Evolutionary conservation across 331 rosid species (phyloP).

Genomic region (Cucumis variabilis): DNA sequence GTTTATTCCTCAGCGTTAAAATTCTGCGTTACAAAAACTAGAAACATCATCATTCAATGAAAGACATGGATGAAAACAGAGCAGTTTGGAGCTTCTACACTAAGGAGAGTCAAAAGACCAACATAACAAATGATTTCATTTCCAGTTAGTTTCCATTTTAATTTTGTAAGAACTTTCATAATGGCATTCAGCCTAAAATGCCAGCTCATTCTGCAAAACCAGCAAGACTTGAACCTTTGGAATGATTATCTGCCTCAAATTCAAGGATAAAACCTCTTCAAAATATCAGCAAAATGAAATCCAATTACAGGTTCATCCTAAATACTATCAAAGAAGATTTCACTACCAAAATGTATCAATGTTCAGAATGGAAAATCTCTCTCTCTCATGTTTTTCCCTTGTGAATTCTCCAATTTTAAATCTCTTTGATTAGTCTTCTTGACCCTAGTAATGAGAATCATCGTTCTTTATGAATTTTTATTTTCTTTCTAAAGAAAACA

Average conservation of each 20-base stretch:
- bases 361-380: conserved; percentile 10
- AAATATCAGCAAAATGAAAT: not conserved
- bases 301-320: not conserved
- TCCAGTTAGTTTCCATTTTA: not conserved
- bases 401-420: not conserved
- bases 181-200: not conserved
- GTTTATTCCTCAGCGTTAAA: not conserved
- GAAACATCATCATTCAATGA: not conserved
- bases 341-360: not conserved
- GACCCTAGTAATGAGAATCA: not conserved
- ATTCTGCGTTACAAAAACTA: not conserved
- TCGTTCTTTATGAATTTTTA: not conserved
- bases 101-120: conserved; percentile 2
- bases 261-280: not conserved
- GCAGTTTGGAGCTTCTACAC: not conserved
- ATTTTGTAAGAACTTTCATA: not conserved
- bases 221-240: not conserved
- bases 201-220: not conserved
- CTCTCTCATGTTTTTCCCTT: not conserved
- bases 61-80: not conserved
- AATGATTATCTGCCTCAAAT: not conserved
- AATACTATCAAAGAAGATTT: not conserved
- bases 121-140: not conserved
- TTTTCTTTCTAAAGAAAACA: not conserved
- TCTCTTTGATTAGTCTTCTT: conserved; percentile 3